These are phyloP conservation scores for Trichoderma oligosporum DNA, from an alignment of 2,329 filamentous ascomycete species.

Conservation along the genomic window DNA sequence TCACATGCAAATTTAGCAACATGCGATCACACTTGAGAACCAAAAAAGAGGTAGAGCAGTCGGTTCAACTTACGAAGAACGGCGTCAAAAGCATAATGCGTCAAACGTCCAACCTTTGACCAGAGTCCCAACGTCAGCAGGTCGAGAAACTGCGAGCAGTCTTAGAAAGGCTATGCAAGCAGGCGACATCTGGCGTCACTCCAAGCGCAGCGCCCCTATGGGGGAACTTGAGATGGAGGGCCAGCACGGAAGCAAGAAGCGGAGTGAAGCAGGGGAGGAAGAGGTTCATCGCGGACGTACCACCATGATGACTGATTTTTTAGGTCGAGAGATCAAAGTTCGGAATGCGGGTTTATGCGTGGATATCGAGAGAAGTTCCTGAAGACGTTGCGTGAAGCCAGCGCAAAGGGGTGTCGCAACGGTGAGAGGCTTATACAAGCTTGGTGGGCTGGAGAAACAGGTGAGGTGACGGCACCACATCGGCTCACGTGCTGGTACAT, in stretches of 20 bases:
- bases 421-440: conserved; percentile 16
- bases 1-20: conserved; percentile 9
- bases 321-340: not conserved
- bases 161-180: conserved; percentile 34
- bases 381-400: not conserved
- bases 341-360: not conserved
- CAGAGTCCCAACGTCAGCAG: conserved; percentile 65
- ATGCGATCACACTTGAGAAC: not conserved
- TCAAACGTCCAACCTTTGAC: conserved; percentile 84
- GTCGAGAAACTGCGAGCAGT: conserved; percentile 55
- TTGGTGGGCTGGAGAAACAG: conserved; percentile 17
- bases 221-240: not conserved
- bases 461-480: conserved; percentile 16
- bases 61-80: conserved; percentile 67
- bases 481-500: conserved; percentile 13
- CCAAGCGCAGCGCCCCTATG: conserved; percentile 24
- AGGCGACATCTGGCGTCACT: conserved; percentile 21
- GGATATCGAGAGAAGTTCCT: not conserved
- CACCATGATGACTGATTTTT: conserved; percentile 31
- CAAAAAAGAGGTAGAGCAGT: not conserved
- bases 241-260: conserved; percentile 15
- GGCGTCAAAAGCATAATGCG: conserved; percentile 94
- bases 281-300: conserved; percentile 26
- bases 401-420: conserved; percentile 17
- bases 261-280: conserved; percentile 13